Conservation (phyloP, 352 stramenopile species). For the Globisporangium irregulare region DNA sequence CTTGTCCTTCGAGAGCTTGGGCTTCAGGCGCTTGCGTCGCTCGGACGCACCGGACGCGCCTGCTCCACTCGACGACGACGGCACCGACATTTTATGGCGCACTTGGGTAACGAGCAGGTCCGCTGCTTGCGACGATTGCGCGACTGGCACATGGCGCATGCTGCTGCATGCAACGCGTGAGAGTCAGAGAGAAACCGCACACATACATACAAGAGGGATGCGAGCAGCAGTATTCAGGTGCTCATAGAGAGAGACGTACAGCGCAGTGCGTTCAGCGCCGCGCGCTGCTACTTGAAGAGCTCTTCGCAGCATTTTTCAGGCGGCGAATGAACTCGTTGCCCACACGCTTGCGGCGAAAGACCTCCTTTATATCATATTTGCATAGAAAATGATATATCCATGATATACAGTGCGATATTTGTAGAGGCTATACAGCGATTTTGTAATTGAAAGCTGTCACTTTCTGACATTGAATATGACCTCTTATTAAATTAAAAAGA, state of each 20-base stretch:
- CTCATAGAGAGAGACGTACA: not conserved
- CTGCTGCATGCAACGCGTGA: not conserved
- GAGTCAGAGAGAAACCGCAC: not conserved
- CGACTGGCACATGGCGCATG: not conserved
- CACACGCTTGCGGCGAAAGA: not conserved
- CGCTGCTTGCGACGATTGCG: not conserved
- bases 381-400: no score
- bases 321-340: not conserved
- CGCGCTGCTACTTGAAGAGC: not conserved
- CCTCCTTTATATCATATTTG: not conserved
- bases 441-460: no score
- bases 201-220: not conserved
- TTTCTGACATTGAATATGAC: no score
- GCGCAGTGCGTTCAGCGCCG: not conserved
- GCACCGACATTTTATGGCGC: constrained; percentile 40
- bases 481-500: no score
- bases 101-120: not conserved
- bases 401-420: no score
- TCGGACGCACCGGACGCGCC: constrained; percentile 2
- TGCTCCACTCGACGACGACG: constrained; percentile 3
- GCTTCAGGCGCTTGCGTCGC: constrained; percentile 37
- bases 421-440: not conserved
- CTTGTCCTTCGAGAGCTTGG: constrained; percentile 56
- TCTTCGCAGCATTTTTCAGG: constrained; percentile 1
- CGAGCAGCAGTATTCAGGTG: not conserved